Percentiles rank a stretch among this genome's conserved stretches.
Evolutionary conservation across 1,139 yeast genomes (phyloP).

Genomic region (Suhomyces chickasaworum): DNA sequence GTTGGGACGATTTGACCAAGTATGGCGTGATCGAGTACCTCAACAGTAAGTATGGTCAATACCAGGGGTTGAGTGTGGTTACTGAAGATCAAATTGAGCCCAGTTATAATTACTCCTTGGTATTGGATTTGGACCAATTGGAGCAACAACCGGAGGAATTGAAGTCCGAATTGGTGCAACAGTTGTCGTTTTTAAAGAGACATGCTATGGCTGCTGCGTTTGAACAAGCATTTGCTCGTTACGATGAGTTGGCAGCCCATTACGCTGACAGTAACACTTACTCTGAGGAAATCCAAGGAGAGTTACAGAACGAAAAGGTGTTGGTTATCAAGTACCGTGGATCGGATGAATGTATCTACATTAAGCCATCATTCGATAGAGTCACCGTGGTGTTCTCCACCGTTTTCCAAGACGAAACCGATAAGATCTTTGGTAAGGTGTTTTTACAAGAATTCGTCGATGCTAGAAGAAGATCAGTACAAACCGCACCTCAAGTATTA

Average conservation of each 20-base stretch:
- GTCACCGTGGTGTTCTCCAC: constrained; percentile 96
- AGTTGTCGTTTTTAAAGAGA: constrained; percentile 76
- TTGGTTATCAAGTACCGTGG: constrained; percentile 87
- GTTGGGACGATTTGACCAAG: constrained; percentile 70
- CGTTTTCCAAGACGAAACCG: constrained; percentile 94
- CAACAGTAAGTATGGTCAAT: constrained; percentile 39
- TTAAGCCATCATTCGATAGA: constrained; percentile 92
- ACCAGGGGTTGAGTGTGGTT: constrained; percentile 31
- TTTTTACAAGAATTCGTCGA: constrained; percentile 97
- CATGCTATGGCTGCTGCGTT: constrained; percentile 93
- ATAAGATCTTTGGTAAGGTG: constrained; percentile 90
- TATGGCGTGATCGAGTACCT: constrained; percentile 62
- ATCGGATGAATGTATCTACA: constrained; percentile 78
- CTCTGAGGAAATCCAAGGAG: constrained; percentile 52
- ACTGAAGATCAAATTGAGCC: constrained; percentile 52
- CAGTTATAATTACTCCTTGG: constrained; percentile 81
- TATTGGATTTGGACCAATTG: constrained; percentile 58
- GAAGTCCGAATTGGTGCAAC: constrained; percentile 54
- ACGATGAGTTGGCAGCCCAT: constrained; percentile 64
- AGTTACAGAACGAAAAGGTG: constrained; percentile 56
- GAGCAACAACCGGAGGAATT: constrained; percentile 46
- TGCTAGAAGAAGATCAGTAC: constrained; percentile 93
- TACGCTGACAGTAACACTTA: constrained; percentile 52
- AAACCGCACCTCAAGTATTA: constrained; percentile 97
- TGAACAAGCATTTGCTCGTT: constrained; percentile 78